Conservation (phyloP, 1,284 basidiomycete genomes). For the Apiotrichum domesticum region DNA sequence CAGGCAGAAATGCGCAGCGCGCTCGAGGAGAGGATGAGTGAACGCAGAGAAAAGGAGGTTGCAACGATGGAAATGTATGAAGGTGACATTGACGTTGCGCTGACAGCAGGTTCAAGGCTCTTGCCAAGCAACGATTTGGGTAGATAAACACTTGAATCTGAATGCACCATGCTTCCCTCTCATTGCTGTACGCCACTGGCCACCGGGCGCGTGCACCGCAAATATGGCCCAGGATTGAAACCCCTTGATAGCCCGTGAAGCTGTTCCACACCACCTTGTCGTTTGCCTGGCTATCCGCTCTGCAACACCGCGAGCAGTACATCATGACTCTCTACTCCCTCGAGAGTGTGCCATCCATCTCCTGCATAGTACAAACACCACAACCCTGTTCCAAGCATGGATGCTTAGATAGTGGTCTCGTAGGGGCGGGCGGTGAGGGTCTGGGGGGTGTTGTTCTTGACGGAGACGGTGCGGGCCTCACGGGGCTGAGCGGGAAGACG, state of each 20-base stretch:
- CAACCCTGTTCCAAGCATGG: conserved; percentile 7
- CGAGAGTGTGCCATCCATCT: conserved; percentile 34
- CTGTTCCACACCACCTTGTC: too few species aligned
- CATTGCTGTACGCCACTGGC: too few species aligned
- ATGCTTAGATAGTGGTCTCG: conserved; percentile 48
- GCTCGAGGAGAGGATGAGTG: conserved; percentile 36
- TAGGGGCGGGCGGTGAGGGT: conserved; percentile 85
- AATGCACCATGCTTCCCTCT: too few species aligned
- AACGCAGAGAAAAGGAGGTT: conserved; percentile 37
- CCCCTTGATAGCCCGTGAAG: too few species aligned
- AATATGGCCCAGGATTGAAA: too few species aligned
- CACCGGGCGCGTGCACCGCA: too few species aligned
- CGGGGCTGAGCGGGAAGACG: conserved; percentile 81
- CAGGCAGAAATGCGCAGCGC: conserved; percentile 31
- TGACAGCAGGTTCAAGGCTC: conserved; percentile 32
- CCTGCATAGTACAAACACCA: conserved; percentile 41
- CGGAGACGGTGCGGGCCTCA: conserved; percentile 69
- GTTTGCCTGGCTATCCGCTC: too few species aligned
- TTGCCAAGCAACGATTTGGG: conserved; percentile 40
- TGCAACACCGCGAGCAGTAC: too few species aligned
- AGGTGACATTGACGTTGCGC: neutral
- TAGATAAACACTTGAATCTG: too few species aligned
- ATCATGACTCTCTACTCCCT: neutral
- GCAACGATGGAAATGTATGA: conserved; percentile 46
- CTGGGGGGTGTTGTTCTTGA: conserved; percentile 74